A percentile compares a stretch with the other conserved stretches of the same genome.
These are phyloP conservation scores for Trichoderma sp. DNA, from an alignment of 2,329 filamentous ascomycete species.

Conservation along the genomic window DNA sequence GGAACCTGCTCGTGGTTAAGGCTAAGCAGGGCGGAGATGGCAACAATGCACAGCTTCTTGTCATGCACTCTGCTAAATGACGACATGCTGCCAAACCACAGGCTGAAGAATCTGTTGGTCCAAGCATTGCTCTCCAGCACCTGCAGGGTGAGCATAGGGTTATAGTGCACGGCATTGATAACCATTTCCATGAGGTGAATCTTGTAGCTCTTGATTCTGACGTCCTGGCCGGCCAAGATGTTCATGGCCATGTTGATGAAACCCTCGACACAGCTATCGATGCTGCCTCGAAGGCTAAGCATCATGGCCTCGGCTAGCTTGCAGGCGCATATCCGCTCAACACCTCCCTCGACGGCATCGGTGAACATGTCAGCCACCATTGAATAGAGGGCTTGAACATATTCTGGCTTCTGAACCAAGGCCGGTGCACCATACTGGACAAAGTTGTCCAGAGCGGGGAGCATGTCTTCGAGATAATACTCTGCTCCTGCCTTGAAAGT, in stretches of 20 bases:
- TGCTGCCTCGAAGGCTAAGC: conserved; percentile 86
- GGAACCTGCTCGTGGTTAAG: conserved; percentile 82
- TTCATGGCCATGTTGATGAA: conserved; percentile 91
- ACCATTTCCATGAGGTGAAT: conserved; percentile 99
- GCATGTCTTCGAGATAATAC: conserved; percentile 97
- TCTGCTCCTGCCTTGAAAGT: conserved; percentile 98
- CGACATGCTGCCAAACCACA: conserved; percentile 97
- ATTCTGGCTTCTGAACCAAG: conserved; percentile 80
- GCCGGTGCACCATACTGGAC: conserved; percentile 87
- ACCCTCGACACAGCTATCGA: conserved; percentile 84
- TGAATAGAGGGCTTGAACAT: conserved; percentile 83
- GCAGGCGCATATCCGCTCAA: conserved; percentile 95
- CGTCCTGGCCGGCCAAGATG: conserved; percentile 73
- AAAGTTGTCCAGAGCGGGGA: conserved; percentile 96
- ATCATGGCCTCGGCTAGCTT: conserved; percentile 97
- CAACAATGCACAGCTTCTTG: conserved; percentile 97
- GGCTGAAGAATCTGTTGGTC: conserved; percentile 98
- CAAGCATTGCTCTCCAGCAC: conserved; percentile 88
- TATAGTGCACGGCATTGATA: conserved; percentile 98
- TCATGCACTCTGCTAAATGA: conserved; percentile 93
- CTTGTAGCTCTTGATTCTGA: conserved; percentile 89
- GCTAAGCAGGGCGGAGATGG: conserved; percentile 83
- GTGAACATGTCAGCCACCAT: conserved; percentile 97
- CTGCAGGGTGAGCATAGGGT: conserved; percentile 80
- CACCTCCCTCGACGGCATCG: conserved; percentile 87